These are phyloP conservation scores for Aspergillus ruber DNA, from an alignment of 2,329 filamentous ascomycete species.

Conservation along the genomic window DNA sequence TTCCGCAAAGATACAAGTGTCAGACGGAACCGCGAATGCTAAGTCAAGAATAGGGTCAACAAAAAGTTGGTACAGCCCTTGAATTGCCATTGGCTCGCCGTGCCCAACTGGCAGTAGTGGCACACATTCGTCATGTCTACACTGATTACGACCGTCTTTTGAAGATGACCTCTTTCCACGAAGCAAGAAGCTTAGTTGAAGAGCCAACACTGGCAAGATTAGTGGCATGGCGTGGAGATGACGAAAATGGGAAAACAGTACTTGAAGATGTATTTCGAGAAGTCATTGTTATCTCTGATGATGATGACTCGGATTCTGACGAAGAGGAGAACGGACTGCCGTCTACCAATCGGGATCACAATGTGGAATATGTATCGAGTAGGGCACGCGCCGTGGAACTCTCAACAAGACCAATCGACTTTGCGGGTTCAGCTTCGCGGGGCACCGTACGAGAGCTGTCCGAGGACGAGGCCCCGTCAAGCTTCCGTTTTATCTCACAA, in stretches of 20 bases:
- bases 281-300: constrained; percentile 58
- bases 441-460: constrained; percentile 22
- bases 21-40: constrained; percentile 14
- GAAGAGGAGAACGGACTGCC: constrained; percentile 29
- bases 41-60: constrained; percentile 40
- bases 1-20: constrained; percentile 6
- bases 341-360: constrained; percentile 28
- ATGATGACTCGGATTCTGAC: constrained; percentile 44
- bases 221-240: constrained; percentile 58
- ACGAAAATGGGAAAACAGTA: constrained; percentile 46
- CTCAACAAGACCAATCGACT: constrained; percentile 24
- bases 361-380: constrained; percentile 39
- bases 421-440: constrained; percentile 12
- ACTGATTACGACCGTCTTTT: constrained; percentile 58
- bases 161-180: constrained; percentile 46
- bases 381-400: constrained; percentile 30
- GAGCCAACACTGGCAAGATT: constrained; percentile 50
- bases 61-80: constrained; percentile 52
- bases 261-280: constrained; percentile 59
- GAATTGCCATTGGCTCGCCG: constrained; percentile 50
- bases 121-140: constrained; percentile 57
- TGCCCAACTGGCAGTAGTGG: constrained; percentile 56
- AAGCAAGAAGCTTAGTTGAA: constrained; percentile 51
- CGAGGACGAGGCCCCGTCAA: constrained; percentile 31
- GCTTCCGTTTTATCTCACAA: constrained; percentile 30